These are phyloP conservation scores for Asterochloris erici DNA, from an alignment of 139 green algal species.

Conservation along the genomic window DNA sequence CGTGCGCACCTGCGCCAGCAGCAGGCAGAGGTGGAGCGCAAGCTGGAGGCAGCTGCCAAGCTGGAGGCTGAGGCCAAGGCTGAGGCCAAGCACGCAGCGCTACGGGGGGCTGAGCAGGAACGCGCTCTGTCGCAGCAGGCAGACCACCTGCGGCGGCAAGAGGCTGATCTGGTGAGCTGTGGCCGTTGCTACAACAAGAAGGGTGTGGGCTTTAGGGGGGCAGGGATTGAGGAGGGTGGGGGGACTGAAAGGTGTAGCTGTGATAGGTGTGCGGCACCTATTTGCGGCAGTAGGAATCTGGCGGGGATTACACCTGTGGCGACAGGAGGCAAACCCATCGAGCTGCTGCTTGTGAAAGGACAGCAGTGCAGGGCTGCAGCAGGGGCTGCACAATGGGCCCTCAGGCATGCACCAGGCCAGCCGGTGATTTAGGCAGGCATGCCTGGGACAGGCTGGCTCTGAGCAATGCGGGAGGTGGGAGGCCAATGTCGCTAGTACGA, in stretches of 20 bases:
- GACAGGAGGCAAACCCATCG: no score
- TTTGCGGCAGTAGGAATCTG: background rate
- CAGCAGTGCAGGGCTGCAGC: no score
- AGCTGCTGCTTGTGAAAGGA: no score
- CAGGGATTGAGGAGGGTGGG: background rate
- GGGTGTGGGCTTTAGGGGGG: background rate
- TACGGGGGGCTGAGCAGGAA: background rate
- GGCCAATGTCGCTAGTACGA: no score
- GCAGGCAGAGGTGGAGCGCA: conserved; percentile 15
- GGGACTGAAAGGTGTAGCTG: background rate
- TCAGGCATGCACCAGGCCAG: no score
- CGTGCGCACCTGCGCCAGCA: conserved; percentile 16
- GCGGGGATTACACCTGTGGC: no score
- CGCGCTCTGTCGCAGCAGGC: background rate
- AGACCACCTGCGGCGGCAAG: background rate
- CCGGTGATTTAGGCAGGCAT: no score
- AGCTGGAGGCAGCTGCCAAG: conserved; percentile 12
- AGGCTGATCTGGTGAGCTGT: conserved; percentile 10
- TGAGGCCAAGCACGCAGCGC: conserved; percentile 9
- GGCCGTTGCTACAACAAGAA: background rate
- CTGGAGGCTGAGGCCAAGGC: conserved; percentile 9
- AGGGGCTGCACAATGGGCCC: no score
- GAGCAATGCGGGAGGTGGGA: no score
- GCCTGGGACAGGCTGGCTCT: no score
- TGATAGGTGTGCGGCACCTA: background rate